Evolutionary conservation across 176 grass and related monocot genomes (phyloP), one percentile per base, ranked within the genome.

Genomic region (Otatea glauca): DNA sequence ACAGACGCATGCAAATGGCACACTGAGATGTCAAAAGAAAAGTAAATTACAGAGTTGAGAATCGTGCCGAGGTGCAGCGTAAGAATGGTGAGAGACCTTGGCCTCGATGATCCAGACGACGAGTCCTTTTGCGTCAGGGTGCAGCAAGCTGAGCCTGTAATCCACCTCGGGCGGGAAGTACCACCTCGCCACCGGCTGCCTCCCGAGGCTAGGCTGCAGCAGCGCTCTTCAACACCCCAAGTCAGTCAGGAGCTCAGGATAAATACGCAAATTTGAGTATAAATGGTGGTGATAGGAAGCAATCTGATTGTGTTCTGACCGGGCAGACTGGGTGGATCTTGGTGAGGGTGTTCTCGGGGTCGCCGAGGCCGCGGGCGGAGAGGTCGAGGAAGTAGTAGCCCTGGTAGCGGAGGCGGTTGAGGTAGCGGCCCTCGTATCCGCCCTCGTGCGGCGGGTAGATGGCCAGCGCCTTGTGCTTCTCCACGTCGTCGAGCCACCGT

Each of bases 161-260:
- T 98, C 92, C 76, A 98, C 92, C 89, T 98, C 92, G 48, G 92
- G 95, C 48, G 92, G 95, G 85, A 93, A 98, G 83, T 98, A 93
- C 92, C 95, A 95, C 79, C 95, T 88, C 73, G 95, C 91, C 76
- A 93, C 85, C 14, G 95, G 95, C 70, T 98, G 95, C 80, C 93
- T 90, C 65, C 95, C 95, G 21, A 98, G 75, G 68, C 90, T 90
- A 62, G 92, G 95, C 95, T 94, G 89, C 87, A 92, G 29, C 48
- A 39, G n/a, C 21, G 42, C 25, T 25, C 55, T 69, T 51, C 37
- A 16, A 25, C 55, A 59, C 32, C 24, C 48, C 66, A 17, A 23
- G 23, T 89, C 48, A 82, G 53, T 23, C 24, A 0, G 39, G 73
- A 4, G 20, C n/a, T 6, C 5, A 18, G 7, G 2, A 47, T 5